Evolutionary conservation across 805 yeast species (phyloP).

Genomic region (Pichia sporocuriosa): DNA sequence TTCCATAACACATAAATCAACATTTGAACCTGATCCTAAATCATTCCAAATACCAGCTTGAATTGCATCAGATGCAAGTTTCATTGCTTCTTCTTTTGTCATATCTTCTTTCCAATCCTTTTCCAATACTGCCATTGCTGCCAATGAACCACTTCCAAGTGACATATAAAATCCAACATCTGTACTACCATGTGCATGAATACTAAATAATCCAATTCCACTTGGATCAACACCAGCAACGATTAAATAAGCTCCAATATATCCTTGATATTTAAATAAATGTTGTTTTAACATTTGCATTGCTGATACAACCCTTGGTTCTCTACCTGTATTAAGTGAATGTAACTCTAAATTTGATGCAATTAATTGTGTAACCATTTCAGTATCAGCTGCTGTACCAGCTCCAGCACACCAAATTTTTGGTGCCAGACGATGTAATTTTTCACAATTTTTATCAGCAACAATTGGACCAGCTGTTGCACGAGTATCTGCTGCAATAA

Average conservation of each 20-base stretch:
- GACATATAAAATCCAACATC: constrained; percentile 92
- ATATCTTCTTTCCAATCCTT: constrained; percentile 75
- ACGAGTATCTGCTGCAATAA: constrained; percentile 97
- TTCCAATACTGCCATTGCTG: constrained; percentile 97
- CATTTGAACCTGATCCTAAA: constrained; percentile 97
- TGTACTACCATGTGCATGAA: constrained; percentile 97
- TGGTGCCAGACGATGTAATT: constrained; percentile 84
- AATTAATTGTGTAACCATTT: constrained; percentile 92
- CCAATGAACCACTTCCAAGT: constrained; percentile 93
- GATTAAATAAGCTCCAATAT: constrained; percentile 92
- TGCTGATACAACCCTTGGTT: constrained; percentile 91
- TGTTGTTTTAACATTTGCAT: constrained; percentile 92
- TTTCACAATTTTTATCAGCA: constrained; percentile 97
- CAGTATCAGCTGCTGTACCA: constrained; percentile 99
- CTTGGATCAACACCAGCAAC: constrained; percentile 98
- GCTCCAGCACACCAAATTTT: constrained; percentile 99
- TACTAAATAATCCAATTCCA: constrained; percentile 86
- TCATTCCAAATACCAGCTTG: constrained; percentile 99
- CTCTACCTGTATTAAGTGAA: constrained; percentile 71
- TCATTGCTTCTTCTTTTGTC: constrained; percentile 85
- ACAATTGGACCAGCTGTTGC: constrained; percentile 96
- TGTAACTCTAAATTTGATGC: constrained; percentile 89
- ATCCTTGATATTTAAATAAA: constrained; percentile 94
- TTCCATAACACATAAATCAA: constrained; percentile 96
- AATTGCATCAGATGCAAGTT: constrained; percentile 85